phyloP scores from a whole-genome alignment of 805 yeast species.

The Teunomyces atbi region DNA sequence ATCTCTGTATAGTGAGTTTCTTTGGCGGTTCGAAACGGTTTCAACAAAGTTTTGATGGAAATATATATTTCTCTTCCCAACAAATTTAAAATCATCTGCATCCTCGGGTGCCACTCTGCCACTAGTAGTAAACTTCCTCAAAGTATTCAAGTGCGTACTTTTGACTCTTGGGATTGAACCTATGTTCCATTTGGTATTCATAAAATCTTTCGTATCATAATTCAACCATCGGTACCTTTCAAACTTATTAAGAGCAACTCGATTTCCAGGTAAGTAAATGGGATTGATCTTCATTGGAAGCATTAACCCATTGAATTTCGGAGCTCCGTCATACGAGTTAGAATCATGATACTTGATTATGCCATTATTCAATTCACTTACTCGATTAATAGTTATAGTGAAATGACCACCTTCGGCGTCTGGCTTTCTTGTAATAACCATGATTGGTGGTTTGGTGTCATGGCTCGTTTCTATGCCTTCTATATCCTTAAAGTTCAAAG shows the following conservation, averaged over 20 bases:
- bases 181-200: constrained; percentile 17
- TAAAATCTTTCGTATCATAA: constrained; percentile 27
- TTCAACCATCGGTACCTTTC: constrained; percentile 13
- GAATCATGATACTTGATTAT: constrained; percentile 4
- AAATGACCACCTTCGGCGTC: constrained; percentile 28
- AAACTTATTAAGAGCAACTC: constrained; percentile 5
- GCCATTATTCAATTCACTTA: constrained; percentile 5
- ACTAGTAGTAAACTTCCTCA: constrained; percentile 13
- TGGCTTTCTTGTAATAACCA: constrained; percentile 26
- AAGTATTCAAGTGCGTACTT: constrained; percentile 22
- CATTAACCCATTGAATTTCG: constrained; percentile 24
- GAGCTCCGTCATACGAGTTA: constrained; percentile 3
- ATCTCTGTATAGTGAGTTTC: constrained; percentile 8
- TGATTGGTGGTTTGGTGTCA: constrained; percentile 20
- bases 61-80: constrained; percentile 36
- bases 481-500: constrained; percentile 25
- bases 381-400: constrained; percentile 23
- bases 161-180: constrained; percentile 49
- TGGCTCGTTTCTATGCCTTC: constrained; percentile 14
- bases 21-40: constrained; percentile 11
- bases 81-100: constrained; percentile 18
- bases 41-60: constrained; percentile 35
- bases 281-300: constrained; percentile 23
- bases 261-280: constrained; percentile 20
- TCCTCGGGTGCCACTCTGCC: constrained; percentile 5